Percentiles rank a stretch among this genome's conserved stretches.
phyloP scores from a whole-genome alignment of 106 monocot species.

The Phalaenopsis aphrodite region DNA sequence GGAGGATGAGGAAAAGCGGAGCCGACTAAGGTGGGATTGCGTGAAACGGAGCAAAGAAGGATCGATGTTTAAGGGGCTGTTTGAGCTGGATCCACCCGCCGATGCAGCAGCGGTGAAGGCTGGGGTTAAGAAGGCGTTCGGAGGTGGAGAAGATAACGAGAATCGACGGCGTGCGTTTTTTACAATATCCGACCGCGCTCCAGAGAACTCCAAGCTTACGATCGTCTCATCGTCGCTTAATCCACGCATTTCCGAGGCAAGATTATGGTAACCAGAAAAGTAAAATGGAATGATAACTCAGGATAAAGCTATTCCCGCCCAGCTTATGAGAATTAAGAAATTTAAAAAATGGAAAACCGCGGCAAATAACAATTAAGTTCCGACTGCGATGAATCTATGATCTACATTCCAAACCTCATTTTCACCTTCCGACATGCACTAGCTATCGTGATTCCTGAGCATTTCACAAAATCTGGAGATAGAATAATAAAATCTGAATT shows the following conservation, averaged over 20 bases:
- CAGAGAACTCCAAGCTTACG: neutral
- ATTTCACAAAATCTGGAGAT: no score
- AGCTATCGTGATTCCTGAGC: no score
- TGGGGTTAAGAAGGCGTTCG: neutral
- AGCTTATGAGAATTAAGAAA: neutral
- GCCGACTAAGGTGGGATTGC: neutral
- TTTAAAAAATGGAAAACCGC: neutral
- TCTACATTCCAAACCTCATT: neutral
- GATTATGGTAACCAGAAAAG: neutral
- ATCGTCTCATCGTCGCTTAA: neutral
- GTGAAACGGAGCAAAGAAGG: neutral
- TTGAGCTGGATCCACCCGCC: neutral
- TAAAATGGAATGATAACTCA: neutral
- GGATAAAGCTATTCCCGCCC: neutral
- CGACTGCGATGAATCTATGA: neutral
- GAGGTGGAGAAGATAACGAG: neutral
- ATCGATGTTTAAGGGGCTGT: constrained; percentile 1
- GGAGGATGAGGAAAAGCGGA: neutral
- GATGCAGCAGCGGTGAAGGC: constrained; percentile 8
- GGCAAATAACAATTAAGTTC: neutral
- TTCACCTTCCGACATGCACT: neutral
- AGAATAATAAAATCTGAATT: neutral
- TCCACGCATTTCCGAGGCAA: neutral
- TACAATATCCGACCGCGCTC: neutral
- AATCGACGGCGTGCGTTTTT: neutral